Evolutionary conservation across 75 land plant species (phyloP).

Genomic region (Sequoiadendron giganteum): DNA sequence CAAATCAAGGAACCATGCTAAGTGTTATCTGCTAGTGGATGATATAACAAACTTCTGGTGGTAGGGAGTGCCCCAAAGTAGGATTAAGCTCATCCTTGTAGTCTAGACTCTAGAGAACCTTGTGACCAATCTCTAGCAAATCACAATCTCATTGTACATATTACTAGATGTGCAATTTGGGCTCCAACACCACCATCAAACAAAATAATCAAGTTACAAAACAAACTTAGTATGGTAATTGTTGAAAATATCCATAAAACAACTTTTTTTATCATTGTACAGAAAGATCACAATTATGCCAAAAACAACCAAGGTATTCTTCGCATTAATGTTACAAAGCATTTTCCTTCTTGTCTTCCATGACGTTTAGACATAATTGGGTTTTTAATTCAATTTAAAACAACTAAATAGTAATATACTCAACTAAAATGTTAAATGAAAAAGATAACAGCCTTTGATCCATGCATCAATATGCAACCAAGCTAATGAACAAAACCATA

Average conservation of each 20-base stretch:
- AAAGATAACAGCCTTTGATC: too few species aligned
- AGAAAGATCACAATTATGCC: background rate
- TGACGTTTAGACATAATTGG: too few species aligned
- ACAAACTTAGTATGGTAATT: background rate
- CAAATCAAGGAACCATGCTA: background rate
- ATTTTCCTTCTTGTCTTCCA: too few species aligned
- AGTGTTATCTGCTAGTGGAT: background rate
- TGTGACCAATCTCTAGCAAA: background rate
- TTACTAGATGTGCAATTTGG: too few species aligned
- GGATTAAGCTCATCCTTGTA: background rate
- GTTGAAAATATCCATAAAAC: background rate
- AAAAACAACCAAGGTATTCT: background rate
- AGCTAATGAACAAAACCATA: too few species aligned
- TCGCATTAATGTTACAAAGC: background rate
- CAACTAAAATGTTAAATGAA: too few species aligned
- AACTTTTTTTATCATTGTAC: background rate
- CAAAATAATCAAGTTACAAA: too few species aligned
- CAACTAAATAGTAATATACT: too few species aligned
- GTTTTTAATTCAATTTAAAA: too few species aligned
- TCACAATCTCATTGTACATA: background rate
- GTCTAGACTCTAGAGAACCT: background rate
- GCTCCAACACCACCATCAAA: too few species aligned
- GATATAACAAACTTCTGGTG: background rate
- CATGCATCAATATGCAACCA: too few species aligned
- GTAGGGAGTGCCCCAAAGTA: background rate